Evolutionary conservation across 2,329 filamentous ascomycete genomes (phyloP).

Genomic region (Coniochaeta prunicola): DNA sequence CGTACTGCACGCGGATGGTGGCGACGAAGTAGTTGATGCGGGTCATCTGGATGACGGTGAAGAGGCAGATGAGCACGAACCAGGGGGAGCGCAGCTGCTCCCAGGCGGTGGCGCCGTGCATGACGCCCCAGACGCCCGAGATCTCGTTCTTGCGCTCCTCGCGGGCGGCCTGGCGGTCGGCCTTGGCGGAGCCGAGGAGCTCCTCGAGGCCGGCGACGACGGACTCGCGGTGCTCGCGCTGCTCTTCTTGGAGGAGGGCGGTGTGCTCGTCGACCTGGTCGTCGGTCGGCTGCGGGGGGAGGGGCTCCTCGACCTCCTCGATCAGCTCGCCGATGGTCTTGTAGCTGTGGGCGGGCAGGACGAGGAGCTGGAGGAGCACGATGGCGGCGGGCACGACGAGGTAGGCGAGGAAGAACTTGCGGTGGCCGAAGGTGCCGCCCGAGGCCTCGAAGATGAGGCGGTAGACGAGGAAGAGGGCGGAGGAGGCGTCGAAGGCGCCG

Average conservation of each 20-base stretch:
- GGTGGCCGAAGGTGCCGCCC: conserved; percentile 47
- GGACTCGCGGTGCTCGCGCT: conserved; percentile 51
- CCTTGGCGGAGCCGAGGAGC: conserved; percentile 52
- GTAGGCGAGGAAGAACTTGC: conserved; percentile 66
- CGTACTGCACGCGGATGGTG: conserved; percentile 76
- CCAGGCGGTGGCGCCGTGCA: conserved; percentile 64
- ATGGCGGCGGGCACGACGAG: conserved; percentile 64
- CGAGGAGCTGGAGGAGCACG: conserved; percentile 54
- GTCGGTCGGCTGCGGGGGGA: conserved; percentile 38
- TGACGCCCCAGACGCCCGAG: conserved; percentile 78
- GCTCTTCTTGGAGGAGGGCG: conserved; percentile 46
- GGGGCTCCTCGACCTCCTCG: conserved; percentile 55
- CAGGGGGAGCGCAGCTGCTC: conserved; percentile 74
- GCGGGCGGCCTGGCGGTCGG: conserved; percentile 53
- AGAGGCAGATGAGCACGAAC: conserved; percentile 78
- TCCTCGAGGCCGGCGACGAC: conserved; percentile 65
- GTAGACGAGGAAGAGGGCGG: conserved; percentile 70
- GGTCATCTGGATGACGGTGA: conserved; percentile 70
- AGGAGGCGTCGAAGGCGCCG: conserved; percentile 77
- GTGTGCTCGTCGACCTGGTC: conserved; percentile 54
- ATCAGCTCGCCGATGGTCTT: conserved; percentile 82
- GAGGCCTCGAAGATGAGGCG: conserved; percentile 57
- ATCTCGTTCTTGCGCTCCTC: conserved; percentile 64
- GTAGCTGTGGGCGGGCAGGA: conserved; percentile 72
- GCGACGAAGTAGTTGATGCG: conserved; percentile 92